A percentile compares a stretch with the other conserved stretches of the same genome.
phyloP scores from a whole-genome alignment of 306 rosid species.

The Cucurbita ficifolia region DNA sequence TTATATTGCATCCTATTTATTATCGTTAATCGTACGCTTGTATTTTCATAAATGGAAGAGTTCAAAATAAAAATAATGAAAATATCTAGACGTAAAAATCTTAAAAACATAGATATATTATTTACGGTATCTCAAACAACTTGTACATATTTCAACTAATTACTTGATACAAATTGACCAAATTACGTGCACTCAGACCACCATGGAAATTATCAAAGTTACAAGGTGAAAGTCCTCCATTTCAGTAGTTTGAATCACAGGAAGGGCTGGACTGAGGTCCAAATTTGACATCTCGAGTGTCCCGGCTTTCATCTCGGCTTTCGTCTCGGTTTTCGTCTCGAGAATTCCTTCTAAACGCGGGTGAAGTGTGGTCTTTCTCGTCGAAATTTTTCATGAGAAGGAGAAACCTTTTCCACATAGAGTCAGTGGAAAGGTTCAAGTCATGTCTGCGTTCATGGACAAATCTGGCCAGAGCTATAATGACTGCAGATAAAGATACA shows the following conservation, averaged over 20 bases:
- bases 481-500: slow-evolving; percentile 23
- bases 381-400: slow-evolving; percentile 9
- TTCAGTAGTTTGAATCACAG: neutral
- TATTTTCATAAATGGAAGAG: too few species aligned
- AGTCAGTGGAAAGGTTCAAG: slow-evolving; percentile 1
- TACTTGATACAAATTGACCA: too few species aligned
- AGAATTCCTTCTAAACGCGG: slow-evolving; percentile 1
- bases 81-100: too few species aligned
- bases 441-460: slow-evolving; percentile 21
- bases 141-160: too few species aligned
- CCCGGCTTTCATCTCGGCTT: neutral
- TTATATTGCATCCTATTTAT: too few species aligned
- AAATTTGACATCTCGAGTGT: neutral
- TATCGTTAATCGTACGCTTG: too few species aligned
- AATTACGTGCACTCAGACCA: neutral
- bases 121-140: too few species aligned
- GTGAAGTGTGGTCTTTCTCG: slow-evolving; percentile 13
- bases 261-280: neutral
- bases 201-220: neutral
- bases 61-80: too few species aligned
- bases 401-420: slow-evolving; percentile 24
- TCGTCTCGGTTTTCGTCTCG: neutral
- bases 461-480: slow-evolving; percentile 19
- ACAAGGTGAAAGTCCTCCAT: neutral
- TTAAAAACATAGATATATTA: too few species aligned